Evolutionary conservation across 495 filamentous ascomycete species (phyloP).

Genomic region (Talaromyces liani): DNA sequence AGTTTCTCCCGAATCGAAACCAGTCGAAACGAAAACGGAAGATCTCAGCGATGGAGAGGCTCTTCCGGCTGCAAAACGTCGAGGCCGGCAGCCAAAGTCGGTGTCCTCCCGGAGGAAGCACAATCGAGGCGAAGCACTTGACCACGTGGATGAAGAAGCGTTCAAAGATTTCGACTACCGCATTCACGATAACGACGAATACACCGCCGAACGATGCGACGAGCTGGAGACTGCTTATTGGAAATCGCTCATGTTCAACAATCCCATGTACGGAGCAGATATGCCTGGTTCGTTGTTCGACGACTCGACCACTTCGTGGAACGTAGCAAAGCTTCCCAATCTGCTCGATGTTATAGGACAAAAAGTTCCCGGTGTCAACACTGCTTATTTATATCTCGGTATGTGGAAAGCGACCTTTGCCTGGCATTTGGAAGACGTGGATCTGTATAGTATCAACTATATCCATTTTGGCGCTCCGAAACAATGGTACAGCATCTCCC

Average conservation of each 20-base stretch:
- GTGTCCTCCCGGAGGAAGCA: slow-evolving; percentile 68
- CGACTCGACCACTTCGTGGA: slow-evolving; percentile 78
- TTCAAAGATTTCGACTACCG: slow-evolving; percentile 87
- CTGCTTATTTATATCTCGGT: slow-evolving; percentile 94
- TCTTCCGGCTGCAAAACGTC: slow-evolving; percentile 34
- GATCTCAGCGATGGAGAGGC: slow-evolving; percentile 45
- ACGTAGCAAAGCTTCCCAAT: slow-evolving; percentile 88
- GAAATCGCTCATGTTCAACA: slow-evolving; percentile 91
- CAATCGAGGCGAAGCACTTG: slow-evolving; percentile 61
- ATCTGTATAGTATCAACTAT: slow-evolving; percentile 99
- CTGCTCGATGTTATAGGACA: slow-evolving; percentile 89
- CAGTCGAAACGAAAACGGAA: slow-evolving; percentile 40
- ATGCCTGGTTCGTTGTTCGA: slow-evolving; percentile 96
- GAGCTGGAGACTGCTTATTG: slow-evolving; percentile 92
- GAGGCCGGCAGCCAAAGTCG: slow-evolving; percentile 50
- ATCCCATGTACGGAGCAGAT: slow-evolving; percentile 92
- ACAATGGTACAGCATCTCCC: slow-evolving; percentile 99
- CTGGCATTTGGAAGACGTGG: slow-evolving; percentile 98
- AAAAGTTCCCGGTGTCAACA: slow-evolving; percentile 95
- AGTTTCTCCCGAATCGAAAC: slow-evolving; percentile 42
- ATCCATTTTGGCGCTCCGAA: slow-evolving; percentile 98
- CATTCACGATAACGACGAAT: slow-evolving; percentile 74
- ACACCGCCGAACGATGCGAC: slow-evolving; percentile 81
- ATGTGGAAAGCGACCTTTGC: slow-evolving; percentile 99
- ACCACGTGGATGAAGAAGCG: slow-evolving; percentile 71